Conservation (phyloP, 805 yeast species). For the Wickerhamiella domercqiae region DNA sequence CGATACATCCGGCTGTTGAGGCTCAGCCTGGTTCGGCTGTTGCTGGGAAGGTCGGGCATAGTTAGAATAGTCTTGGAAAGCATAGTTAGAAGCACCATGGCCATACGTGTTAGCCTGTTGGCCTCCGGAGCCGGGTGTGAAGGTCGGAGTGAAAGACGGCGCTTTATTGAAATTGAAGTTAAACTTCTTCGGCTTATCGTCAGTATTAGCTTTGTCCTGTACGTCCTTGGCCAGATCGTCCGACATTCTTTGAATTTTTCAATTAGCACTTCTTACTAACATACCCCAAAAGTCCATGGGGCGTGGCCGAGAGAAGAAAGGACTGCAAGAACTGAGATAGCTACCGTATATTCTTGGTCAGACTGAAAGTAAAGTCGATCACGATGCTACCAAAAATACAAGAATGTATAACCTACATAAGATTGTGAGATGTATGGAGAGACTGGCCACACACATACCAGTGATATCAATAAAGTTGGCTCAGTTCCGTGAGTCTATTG, state of each 20-base stretch:
- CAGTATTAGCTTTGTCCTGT: constrained; percentile 18
- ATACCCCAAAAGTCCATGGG: too few species aligned
- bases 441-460: too few species aligned
- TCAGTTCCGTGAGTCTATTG: too few species aligned
- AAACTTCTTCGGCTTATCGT: constrained; percentile 16
- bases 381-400: too few species aligned
- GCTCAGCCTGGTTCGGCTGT: constrained; percentile 4
- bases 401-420: too few species aligned
- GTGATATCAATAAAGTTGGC: neutral
- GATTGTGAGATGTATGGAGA: too few species aligned
- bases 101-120: constrained; percentile 7
- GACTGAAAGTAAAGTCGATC: too few species aligned
- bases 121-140: constrained; percentile 8
- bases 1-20: constrained; percentile 5
- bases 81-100: constrained; percentile 8
- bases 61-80: constrained; percentile 18
- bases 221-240: constrained; percentile 18
- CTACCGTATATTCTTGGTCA: too few species aligned
- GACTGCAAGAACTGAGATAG: too few species aligned
- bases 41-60: constrained; percentile 14
- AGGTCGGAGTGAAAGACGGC: constrained; percentile 12
- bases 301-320: too few species aligned
- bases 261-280: neutral
- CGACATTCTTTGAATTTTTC: constrained; percentile 8
- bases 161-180: constrained; percentile 17